These are phyloP conservation scores for Myriangium duriaei DNA, from an alignment of 2,329 filamentous ascomycete species.

Conservation along the genomic window DNA sequence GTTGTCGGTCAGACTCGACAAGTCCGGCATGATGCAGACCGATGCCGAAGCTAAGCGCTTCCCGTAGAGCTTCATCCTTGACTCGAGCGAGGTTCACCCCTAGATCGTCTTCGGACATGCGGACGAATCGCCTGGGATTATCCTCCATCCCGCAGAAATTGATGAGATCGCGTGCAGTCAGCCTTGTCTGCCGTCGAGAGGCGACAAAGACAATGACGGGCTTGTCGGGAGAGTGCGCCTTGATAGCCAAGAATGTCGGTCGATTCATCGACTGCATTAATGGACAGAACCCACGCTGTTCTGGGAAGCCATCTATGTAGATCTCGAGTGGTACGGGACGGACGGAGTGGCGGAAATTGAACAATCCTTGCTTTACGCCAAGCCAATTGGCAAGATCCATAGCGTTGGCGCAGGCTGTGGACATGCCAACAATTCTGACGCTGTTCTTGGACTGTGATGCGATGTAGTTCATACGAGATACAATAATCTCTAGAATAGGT, in stretches of 20 bases:
- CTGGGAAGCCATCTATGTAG: constrained; percentile 94
- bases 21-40: constrained; percentile 94
- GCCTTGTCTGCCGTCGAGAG: constrained; percentile 81
- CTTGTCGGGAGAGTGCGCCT: constrained; percentile 89
- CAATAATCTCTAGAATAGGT: constrained; percentile 96
- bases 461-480: constrained; percentile 91
- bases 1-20: constrained; percentile 81
- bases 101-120: constrained; percentile 89
- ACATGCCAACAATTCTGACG: constrained; percentile 94
- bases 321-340: constrained; percentile 91
- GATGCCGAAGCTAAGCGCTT: constrained; percentile 94
- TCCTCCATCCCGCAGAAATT: constrained; percentile 98
- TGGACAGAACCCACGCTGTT: constrained; percentile 88
- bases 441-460: constrained; percentile 82
- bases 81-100: constrained; percentile 77
- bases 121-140: constrained; percentile 82
- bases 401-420: constrained; percentile 92
- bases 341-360: constrained; percentile 96
- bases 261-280: constrained; percentile 99
- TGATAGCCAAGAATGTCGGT: constrained; percentile 90
- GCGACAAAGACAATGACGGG: constrained; percentile 98
- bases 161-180: constrained; percentile 92
- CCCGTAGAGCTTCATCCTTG: constrained; percentile 83
- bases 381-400: constrained; percentile 92
- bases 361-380: constrained; percentile 84